Conservation (phyloP, 257 asterid genomes). For the Haberlea rhodopensis region DNA sequence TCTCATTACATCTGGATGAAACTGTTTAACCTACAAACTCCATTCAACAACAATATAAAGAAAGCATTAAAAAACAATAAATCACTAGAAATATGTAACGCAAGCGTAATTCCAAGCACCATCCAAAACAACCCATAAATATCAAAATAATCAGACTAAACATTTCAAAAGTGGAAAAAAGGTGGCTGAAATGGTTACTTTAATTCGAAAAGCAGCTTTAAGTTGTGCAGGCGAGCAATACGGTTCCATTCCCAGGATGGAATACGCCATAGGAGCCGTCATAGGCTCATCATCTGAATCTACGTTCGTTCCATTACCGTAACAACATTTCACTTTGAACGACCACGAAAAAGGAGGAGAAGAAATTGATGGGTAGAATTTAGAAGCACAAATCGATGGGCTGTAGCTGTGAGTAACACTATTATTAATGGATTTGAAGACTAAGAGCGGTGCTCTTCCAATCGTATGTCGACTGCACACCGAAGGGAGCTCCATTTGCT, state of each 20-base stretch:
- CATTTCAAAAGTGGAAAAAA: background rate
- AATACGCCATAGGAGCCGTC: conserved; percentile 53
- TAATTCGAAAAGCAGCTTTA: conserved; percentile 83
- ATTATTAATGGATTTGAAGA: conserved; percentile 15
- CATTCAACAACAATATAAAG: background rate
- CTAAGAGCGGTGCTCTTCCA: conserved; percentile 16
- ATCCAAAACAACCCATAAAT: conserved; percentile 11
- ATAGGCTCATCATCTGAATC: conserved; percentile 33
- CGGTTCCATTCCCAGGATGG: conserved; percentile 65
- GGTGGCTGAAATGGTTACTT: conserved; percentile 36
- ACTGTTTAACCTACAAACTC: conserved; percentile 65
- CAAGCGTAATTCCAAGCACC: background rate
- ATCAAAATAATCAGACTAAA: background rate
- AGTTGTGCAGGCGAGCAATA: conserved; percentile 57
- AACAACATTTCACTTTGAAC: conserved; percentile 33
- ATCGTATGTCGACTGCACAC: conserved; percentile 12
- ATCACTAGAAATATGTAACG: background rate
- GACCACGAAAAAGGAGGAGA: conserved; percentile 29
- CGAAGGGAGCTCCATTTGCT: conserved; percentile 27
- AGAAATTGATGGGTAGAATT: conserved; percentile 14
- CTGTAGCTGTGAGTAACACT: conserved; percentile 5
- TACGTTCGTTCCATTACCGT: conserved; percentile 19
- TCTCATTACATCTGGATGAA: conserved; percentile 72
- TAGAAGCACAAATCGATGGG: conserved; percentile 22
- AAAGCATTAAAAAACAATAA: background rate